phyloP scores from a whole-genome alignment of 805 yeast species.

The Candida parachauliodes region DNA sequence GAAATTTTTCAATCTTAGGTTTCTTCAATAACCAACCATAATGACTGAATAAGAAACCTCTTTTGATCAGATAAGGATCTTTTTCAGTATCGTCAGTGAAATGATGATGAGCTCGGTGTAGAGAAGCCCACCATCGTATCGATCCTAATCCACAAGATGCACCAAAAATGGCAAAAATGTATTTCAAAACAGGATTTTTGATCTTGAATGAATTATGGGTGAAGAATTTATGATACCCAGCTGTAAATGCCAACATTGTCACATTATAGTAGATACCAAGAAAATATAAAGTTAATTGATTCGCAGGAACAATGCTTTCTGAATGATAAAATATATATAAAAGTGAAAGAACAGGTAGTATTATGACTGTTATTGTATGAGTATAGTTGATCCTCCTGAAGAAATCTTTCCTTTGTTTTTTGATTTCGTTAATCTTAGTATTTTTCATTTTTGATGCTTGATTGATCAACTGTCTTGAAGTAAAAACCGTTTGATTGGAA shows the following conservation, averaged over 20 bases:
- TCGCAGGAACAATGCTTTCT: slow-evolving; percentile 23
- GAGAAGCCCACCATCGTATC: slow-evolving; percentile 72
- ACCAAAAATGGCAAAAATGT: slow-evolving; percentile 57
- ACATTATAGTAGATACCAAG: slow-evolving; percentile 29
- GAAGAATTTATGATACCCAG: slow-evolving; percentile 42
- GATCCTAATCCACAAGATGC: slow-evolving; percentile 75
- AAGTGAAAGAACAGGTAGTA: slow-evolving; percentile 30
- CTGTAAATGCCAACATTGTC: slow-evolving; percentile 37
- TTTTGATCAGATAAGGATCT: slow-evolving; percentile 82
- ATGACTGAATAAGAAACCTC: slow-evolving; percentile 80
- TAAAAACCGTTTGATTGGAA: slow-evolving; percentile 2
- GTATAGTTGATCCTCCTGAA: slow-evolving; percentile 35
- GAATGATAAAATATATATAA: slow-evolving; percentile 20
- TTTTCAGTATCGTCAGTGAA: slow-evolving; percentile 75
- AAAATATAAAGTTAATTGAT: slow-evolving; percentile 24
- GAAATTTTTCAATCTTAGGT: slow-evolving; percentile 41
- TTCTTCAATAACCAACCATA: slow-evolving; percentile 81
- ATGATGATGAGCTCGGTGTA: slow-evolving; percentile 89
- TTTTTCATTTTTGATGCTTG: slow-evolving; percentile 25
- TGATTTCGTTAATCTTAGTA: slow-evolving; percentile 31
- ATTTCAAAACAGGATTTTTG: slow-evolving; percentile 32
- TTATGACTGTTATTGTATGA: slow-evolving; percentile 28
- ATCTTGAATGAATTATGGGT: slow-evolving; percentile 38
- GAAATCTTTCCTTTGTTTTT: slow-evolving; percentile 33
- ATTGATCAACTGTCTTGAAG: slow-evolving; percentile 13